A percentile compares a stretch with the other conserved stretches of the same genome.
These are phyloP conservation scores for sorghum (Sorghum bicolor) DNA, from an alignment of 176 grass and related monocot species.

Conservation along the genomic window Sorghum_bicolor_NCBIv3 NC_012878.2:49534001-49534500, in stretches of 20 bases:
- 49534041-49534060: slow-evolving; percentile 95
- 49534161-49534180: slow-evolving; percentile 90
- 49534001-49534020: slow-evolving; percentile 66
- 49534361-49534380: background rate
- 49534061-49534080: slow-evolving; percentile 76
- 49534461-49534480: background rate
- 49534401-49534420: background rate
- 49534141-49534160: slow-evolving; percentile 91
- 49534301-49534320: background rate
- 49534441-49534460: background rate
- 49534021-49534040: slow-evolving; percentile 96
- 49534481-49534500: background rate
- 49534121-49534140: slow-evolving; percentile 65
- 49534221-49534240: slow-evolving; percentile 74
- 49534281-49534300: background rate
- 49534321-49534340: background rate
- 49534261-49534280: background rate
- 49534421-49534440: background rate
- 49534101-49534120: slow-evolving; percentile 62
- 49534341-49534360: background rate
- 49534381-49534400: background rate
- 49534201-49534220: slow-evolving; percentile 96
- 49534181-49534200: slow-evolving; percentile 88
- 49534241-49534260: background rate
- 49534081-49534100: slow-evolving; percentile 87